Conservation (phyloP, 1,284 basidiomycete species). For the Cutaneotrichosporon daszewskae region DNA sequence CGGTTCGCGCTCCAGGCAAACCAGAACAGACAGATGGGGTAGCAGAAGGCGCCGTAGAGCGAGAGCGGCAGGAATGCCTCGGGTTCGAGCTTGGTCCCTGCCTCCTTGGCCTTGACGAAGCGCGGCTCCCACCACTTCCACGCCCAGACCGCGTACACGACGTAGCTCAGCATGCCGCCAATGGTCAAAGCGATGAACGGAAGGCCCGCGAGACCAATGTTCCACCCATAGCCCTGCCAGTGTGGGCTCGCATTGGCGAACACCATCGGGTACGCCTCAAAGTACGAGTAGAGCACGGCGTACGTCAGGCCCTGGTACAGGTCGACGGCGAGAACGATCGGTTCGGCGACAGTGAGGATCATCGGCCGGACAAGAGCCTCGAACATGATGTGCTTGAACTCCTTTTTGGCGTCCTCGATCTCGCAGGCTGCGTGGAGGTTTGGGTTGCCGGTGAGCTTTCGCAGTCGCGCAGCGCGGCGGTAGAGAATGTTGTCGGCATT, state of each 20-base stretch:
- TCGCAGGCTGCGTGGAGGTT: conserved; percentile 33
- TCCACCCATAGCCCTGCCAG: conserved; percentile 34
- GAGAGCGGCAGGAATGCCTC: conserved; percentile 29
- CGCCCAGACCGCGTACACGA: conserved; percentile 35
- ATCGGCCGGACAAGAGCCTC: conserved; percentile 40
- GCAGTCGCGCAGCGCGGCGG: conserved; percentile 55
- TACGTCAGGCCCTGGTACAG: conserved; percentile 36
- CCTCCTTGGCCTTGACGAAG: conserved; percentile 12
- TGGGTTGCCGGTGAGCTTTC: conserved; percentile 48
- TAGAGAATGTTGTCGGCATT: conserved; percentile 60
- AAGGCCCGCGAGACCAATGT: conserved; percentile 29
- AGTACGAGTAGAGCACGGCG: conserved; percentile 38
- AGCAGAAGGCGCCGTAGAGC: conserved; percentile 37
- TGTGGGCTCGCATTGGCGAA: conserved; percentile 8
- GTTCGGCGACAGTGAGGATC: conserved; percentile 38
- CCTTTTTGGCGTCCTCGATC: conserved; percentile 31
- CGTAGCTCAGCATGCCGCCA: conserved; percentile 14
- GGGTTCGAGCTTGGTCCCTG: conserved; percentile 18
- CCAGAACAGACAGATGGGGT: conserved; percentile 43
- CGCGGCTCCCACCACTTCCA: conserved; percentile 33
- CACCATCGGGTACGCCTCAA: conserved; percentile 24
- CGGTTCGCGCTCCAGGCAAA: conserved; percentile 42
- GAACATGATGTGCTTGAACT: conserved; percentile 23
- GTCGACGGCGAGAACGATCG: conserved; percentile 36
- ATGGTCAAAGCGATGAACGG: conserved; percentile 43